phyloP scores from a whole-genome alignment of 2,329 filamentous ascomycete genomes.

The Fusarium sp. region DNA sequence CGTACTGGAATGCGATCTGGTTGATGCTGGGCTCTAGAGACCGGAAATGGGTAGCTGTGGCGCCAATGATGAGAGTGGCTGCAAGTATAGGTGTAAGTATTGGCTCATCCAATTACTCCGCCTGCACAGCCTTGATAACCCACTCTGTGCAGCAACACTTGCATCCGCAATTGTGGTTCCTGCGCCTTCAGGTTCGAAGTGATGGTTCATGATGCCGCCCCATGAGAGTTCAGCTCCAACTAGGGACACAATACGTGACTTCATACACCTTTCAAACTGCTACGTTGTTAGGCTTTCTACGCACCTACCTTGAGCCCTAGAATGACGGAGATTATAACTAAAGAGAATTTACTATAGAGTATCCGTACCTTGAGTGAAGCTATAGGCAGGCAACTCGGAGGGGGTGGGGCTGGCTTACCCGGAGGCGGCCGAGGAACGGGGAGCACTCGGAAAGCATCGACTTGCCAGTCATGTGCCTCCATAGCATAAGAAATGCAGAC shows the following conservation, averaged over 20 bases:
- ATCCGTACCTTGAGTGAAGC: too few species aligned
- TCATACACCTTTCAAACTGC: neutral
- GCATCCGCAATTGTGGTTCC: too few species aligned
- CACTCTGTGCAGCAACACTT: neutral
- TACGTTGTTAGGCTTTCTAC: neutral
- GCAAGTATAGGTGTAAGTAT: neutral
- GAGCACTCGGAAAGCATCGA: too few species aligned
- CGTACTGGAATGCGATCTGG: neutral
- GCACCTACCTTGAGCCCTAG: too few species aligned
- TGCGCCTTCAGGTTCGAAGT: neutral
- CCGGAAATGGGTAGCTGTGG: neutral
- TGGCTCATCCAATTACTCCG: neutral
- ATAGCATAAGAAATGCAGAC: neutral
- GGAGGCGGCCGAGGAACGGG: too few species aligned
- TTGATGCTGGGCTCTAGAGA: neutral
- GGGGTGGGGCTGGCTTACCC: too few species aligned
- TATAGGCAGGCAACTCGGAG: too few species aligned
- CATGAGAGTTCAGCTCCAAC: neutral
- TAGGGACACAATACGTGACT: neutral
- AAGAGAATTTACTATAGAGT: too few species aligned
- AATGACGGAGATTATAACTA: too few species aligned
- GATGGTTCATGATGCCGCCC: neutral
- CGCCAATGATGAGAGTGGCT: neutral
- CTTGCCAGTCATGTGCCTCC: neutral
- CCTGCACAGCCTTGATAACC: neutral